Evolutionary conservation across 371 early-diverging fungal genomes (phyloP), one percentile per base, ranked within the genome.

Genomic region (Massospora cicadina): DNA sequence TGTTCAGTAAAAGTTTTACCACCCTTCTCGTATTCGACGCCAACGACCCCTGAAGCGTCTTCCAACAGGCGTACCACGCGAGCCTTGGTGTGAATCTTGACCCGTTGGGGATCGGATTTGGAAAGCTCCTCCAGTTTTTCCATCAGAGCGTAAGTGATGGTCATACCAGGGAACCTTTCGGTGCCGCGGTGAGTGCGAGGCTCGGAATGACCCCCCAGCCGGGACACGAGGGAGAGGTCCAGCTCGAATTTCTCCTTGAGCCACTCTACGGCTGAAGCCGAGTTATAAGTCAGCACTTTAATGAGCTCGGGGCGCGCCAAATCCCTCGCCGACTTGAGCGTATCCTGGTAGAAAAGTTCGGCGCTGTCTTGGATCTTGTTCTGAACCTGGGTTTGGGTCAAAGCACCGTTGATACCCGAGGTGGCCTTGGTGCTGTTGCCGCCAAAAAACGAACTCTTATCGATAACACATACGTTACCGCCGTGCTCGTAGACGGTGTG

Each of bases 381-480:
- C 64, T 77, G 72, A 55, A 85, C 74, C 60, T 85, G 86, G 25
- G 93, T 89, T 65, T 79, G 81, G 32, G 97, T 95, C 58, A 85
- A 77, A 32, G 89, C 94, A 57, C 93, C 93, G 78, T 95, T 95
- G 75, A 95, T 95, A 67, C 96, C 96, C 1, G 94, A 93, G 2
- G 96, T 93, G n/a, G 96, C 96, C 79, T 95, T 95, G 69, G 93
- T 87, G 21, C 86, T 85, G 76, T 90, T 90, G 57, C 95, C 96
- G 61, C 93, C 91, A 71, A 90, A 82, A 81, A 89, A 90, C 64
- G 89, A 78, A 70, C 88, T 89, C 75, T 93, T 93, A 70, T 93
- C 93, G 55, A 93, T 75, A 58, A 93, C 74, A 60, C 87, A 73
- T 62, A 93, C 93, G 65, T 85, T 85, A 54, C 86, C 89, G 31